Conservation (phyloP, 345 rosid genomes). For the Aquilaria malaccensis region DNA sequence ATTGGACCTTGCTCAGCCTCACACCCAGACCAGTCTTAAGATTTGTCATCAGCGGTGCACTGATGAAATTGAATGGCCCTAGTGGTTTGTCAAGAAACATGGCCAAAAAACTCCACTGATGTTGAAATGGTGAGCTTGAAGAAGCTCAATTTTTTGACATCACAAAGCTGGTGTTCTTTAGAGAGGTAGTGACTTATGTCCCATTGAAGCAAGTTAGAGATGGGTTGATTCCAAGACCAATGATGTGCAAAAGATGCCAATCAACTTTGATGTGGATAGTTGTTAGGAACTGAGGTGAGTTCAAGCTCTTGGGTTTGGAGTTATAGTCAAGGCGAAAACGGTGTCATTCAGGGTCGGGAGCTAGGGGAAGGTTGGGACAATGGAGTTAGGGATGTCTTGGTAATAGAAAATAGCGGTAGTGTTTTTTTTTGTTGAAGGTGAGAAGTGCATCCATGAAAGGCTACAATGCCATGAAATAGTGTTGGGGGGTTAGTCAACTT, state of each 20-base stretch:
- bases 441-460: conserved; percentile 51
- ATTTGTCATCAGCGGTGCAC: conserved; percentile 41
- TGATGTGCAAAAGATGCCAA: conserved; percentile 38
- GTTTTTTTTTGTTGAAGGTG: conserved; percentile 42
- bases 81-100: conserved; percentile 50
- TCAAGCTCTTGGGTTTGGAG: conserved; percentile 43
- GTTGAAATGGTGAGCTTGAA: conserved; percentile 53
- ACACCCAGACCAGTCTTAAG: conserved; percentile 40
- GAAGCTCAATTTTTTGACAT: conserved; percentile 49
- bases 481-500: conserved; percentile 39
- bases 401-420: conserved; percentile 57
- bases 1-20: conserved; percentile 40
- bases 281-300: conserved; percentile 59
- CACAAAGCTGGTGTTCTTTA: conserved; percentile 56
- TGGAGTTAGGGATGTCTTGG: conserved; percentile 23
- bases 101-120: conserved; percentile 40
- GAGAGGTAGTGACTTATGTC: conserved; percentile 37
- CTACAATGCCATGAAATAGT: conserved; percentile 53
- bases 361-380: conserved; percentile 22
- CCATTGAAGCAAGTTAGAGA: conserved; percentile 63
- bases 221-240: conserved; percentile 49
- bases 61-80: conserved; percentile 41
- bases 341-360: conserved; percentile 59
- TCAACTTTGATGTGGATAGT: conserved; percentile 49
- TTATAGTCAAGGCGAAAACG: conserved; percentile 37